phyloP scores from a whole-genome alignment of 495 filamentous ascomycete species.

The Penicillium paradoxum region DNA sequence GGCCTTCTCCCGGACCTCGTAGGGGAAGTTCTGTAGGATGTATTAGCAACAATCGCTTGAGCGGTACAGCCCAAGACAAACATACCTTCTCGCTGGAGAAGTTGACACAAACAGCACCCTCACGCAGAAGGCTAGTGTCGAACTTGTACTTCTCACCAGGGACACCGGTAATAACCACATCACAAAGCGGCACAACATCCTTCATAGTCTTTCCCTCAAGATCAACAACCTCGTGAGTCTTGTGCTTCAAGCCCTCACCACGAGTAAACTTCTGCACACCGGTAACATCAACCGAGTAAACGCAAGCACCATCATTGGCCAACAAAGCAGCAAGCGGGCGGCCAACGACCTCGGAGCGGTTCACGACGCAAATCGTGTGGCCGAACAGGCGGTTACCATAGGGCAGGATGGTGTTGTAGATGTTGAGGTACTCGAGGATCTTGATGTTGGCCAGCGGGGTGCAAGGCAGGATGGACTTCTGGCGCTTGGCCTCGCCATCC shows the following conservation, averaged over 20 bases:
- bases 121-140: constrained; percentile 70
- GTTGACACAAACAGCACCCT: constrained; percentile 94
- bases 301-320: constrained; percentile 91
- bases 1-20: constrained; percentile 84
- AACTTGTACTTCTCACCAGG: constrained; percentile 83
- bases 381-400: constrained; percentile 92
- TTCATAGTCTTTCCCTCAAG: constrained; percentile 68
- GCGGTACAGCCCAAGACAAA: neutral
- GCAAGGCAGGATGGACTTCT: constrained; percentile 91
- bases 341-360: constrained; percentile 91
- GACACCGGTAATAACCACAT: constrained; percentile 94
- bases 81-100: constrained; percentile 85
- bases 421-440: constrained; percentile 87
- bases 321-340: constrained; percentile 89
- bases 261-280: constrained; percentile 90
- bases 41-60: constrained; percentile 4
- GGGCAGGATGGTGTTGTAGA: constrained; percentile 94
- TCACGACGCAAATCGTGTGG: constrained; percentile 88
- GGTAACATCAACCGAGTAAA: constrained; percentile 90
- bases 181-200: constrained; percentile 77
- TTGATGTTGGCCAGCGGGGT: constrained; percentile 94
- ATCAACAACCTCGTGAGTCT: constrained; percentile 77
- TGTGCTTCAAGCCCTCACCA: constrained; percentile 75
- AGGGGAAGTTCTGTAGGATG: constrained; percentile 69
- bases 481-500: constrained; percentile 64